These are phyloP conservation scores for Withania somnifera DNA, from an alignment of 305 asterid genomes.

Conservation along the genomic window DNA sequence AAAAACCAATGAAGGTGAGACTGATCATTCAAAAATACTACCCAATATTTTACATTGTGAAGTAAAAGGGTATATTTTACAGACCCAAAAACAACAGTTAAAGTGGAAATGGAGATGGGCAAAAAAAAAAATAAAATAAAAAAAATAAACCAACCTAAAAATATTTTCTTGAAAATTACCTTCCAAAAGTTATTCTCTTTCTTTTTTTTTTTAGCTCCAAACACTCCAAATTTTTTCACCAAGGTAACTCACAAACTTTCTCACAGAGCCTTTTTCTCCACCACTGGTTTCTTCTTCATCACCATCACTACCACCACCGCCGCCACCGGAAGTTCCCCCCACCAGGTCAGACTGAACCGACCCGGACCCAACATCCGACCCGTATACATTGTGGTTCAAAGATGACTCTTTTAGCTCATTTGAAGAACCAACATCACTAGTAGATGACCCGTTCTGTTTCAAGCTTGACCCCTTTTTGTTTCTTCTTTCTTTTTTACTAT, in stretches of 20 bases:
- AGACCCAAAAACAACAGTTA: not conserved
- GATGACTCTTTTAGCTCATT: slow-evolving; percentile 13
- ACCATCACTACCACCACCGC: not conserved
- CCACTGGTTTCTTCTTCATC: slow-evolving; percentile 5
- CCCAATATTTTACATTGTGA: slow-evolving; percentile 15
- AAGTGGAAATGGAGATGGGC: not conserved
- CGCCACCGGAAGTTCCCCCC: slow-evolving; percentile 15
- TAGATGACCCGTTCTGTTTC: not conserved
- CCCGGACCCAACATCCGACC: not conserved
- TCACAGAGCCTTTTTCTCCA: slow-evolving; percentile 33
- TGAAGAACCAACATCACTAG: not conserved
- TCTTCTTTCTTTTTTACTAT: slow-evolving; percentile 12
- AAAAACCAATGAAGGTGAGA: not conserved
- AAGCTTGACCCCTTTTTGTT: too few relatives aligned
- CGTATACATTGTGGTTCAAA: slow-evolving; percentile 13
- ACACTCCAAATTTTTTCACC: slow-evolving; percentile 63
- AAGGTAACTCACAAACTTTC: slow-evolving; percentile 43
- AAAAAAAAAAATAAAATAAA: not conserved
- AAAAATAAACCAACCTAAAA: too few relatives aligned
- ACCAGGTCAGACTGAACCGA: slow-evolving; percentile 12
- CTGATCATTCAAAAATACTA: not conserved
- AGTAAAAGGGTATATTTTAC: slow-evolving; percentile 17
- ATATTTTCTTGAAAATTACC: not conserved
- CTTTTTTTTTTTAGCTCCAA: slow-evolving; percentile 36
- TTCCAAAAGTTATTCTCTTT: not conserved